Evolutionary conservation across 106 monocot species (phyloP), one percentile per base, ranked within the genome.

Genomic region (Amphibolis antarctica): DNA sequence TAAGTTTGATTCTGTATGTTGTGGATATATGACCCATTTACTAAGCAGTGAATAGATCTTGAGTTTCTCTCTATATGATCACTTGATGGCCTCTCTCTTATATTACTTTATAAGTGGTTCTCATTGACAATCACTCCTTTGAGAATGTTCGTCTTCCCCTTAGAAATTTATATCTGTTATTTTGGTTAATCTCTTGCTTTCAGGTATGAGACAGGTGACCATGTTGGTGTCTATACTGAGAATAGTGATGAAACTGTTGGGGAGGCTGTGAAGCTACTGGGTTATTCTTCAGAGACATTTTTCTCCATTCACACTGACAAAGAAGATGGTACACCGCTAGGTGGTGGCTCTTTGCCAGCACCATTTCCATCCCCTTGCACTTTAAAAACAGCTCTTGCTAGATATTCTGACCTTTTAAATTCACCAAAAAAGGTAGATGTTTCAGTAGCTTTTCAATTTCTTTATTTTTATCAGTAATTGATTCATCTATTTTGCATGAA

Each of bases 191-290:
- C 28, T 42, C 9, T 14, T 17, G 7, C 49, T 42, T 27, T 28
- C 70, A 88, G 88, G 67, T 88, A 88, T 72, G 88, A 88, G 65
- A 83, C 88, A 13, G 88, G 88, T 57, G 88, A 88, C 46, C 88
- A 88, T 71, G 88, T 88, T 58, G 88, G 83, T 57, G 83, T 88
- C 23, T 88, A 46, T 71, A 50, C 88, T 11, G 88, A 88, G 58
- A 87, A 88, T 67, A 63, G 60, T 57, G 27, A 71, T 30, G 88
- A 83, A 53, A 78, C 50, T 30, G 73, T 88, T 42, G 83, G 81
- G 30, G 83, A 83, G 61, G 88, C 88, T 53, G 77, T 70, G 73
- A 81, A 59, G 66, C 47, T 88, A 25, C 62, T 88, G 52, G 83
- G 81, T 28, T 69, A 70, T 57, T 62, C 80, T 44, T 23, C 68